Evolutionary conservation across 139 green algal genomes (phyloP), one percentile per base, ranked within the genome.

Genomic region (Eudorina sp.): DNA sequence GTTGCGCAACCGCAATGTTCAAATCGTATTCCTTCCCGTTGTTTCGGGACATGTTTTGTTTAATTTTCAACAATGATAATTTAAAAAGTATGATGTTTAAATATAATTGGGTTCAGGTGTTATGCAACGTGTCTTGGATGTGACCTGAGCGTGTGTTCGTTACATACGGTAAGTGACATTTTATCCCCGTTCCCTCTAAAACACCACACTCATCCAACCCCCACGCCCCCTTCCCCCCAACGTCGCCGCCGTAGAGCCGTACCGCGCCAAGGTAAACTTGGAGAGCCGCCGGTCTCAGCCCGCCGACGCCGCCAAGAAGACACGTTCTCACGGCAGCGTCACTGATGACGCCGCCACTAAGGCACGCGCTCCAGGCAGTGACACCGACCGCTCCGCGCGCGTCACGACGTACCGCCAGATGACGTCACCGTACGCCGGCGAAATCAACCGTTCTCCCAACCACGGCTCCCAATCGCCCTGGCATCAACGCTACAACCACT

Each of bases 401-500:
- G 90, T 91, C 36, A 85, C 53, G 4, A 93, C 90, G 0, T 93
- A 93, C 82, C 81, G 86, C 11, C 87, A 90, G 77, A 68, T 88
- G 13, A 21, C 64, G 1, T 69, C 43, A 3, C 88, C 90, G 23
- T 84, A 77, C 40, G 79, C 55, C 6, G 73, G 74, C 11, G 89
- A 88, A 14, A 41, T 90, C 41, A 92, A 93, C 62, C 19, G 36
- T 9, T 89, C 73, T 16, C 88, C 88, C 21, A 86, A 92, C 76
- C 79, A 89, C 29, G 91, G 91, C 45, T 91, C 89, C 0, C 89
- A 93, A 83, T 86, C 85, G 1, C 89, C 89, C 78, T 94, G 92
- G 83, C 91, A 93, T 46, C 89, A 93, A 70, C 87, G 91, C 7
- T 94, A 92, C 86, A 36, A 11, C 4, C 91, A 94, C 73, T 94